phyloP scores from a whole-genome alignment of 148 eudicot genomes.

The Nepenthes mirabilis region DNA sequence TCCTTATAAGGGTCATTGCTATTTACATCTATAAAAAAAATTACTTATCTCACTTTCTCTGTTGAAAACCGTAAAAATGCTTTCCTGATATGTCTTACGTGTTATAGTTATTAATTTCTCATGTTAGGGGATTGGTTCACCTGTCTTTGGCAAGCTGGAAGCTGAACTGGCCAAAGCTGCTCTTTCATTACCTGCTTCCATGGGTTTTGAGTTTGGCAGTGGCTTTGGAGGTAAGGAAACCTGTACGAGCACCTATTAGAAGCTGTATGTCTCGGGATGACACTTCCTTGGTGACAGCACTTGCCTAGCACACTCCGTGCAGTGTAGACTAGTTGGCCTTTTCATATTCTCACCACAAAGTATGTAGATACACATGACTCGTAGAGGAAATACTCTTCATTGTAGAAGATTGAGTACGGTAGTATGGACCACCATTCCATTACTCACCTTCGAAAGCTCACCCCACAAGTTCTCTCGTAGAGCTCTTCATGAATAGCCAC shows the following conservation, averaged over 20 bases:
- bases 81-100: neutral
- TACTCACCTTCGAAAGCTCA: too few species aligned
- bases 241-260: neutral
- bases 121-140: conserved; percentile 88
- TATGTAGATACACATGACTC: too few species aligned
- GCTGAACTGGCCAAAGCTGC: conserved; percentile 92
- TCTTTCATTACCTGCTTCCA: conserved; percentile 87
- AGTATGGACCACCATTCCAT: too few species aligned
- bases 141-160: conserved; percentile 98
- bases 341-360: too few species aligned
- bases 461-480: too few species aligned
- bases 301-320: too few species aligned
- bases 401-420: too few species aligned
- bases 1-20: neutral
- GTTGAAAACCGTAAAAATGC: neutral
- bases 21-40: neutral
- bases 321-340: too few species aligned
- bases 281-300: too few species aligned
- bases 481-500: too few species aligned
- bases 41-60: neutral
- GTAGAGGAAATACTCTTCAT: too few species aligned
- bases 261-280: too few species aligned
- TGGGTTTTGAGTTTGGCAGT: conserved; percentile 95
- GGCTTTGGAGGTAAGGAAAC: conserved; percentile 64
- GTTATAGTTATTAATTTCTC: neutral